Percentiles rank a stretch among this genome's conserved stretches.
phyloP scores from a whole-genome alignment of 2,329 filamentous ascomycete species.

The Scedosporium boydii region DNA sequence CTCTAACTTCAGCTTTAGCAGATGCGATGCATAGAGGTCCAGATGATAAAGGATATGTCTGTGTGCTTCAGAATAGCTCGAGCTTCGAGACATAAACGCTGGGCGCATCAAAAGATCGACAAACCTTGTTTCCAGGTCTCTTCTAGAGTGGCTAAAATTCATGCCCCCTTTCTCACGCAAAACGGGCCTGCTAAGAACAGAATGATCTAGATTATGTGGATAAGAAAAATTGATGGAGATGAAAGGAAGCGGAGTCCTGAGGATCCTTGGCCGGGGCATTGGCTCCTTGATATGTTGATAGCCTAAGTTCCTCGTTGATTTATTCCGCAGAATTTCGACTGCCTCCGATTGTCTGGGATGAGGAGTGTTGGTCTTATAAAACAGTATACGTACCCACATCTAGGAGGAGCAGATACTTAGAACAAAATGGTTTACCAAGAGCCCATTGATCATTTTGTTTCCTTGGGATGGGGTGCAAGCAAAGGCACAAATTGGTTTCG shows the following conservation, averaged over 20 bases:
- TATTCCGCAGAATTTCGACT: neutral
- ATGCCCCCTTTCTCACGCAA: neutral
- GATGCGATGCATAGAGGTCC: neutral
- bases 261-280: neutral
- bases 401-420: neutral
- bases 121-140: constrained; percentile 1
- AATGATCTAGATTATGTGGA: neutral
- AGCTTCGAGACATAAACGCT: neutral
- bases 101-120: neutral
- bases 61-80: neutral
- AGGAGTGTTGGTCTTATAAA: too few relatives aligned
- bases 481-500: too few relatives aligned
- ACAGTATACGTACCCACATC: too few relatives aligned
- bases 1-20: neutral
- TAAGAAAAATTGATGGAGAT: neutral
- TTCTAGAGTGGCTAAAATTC: neutral
- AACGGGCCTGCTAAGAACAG: neutral
- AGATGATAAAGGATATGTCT: neutral
- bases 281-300: neutral
- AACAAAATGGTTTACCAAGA: neutral
- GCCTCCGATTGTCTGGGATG: neutral
- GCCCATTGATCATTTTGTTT: too few relatives aligned
- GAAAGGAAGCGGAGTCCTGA: neutral
- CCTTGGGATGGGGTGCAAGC: too few relatives aligned
- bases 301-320: neutral